These are phyloP conservation scores for Trapa incisa DNA, from an alignment of 345 rosid genomes.

Conservation along the genomic window DNA sequence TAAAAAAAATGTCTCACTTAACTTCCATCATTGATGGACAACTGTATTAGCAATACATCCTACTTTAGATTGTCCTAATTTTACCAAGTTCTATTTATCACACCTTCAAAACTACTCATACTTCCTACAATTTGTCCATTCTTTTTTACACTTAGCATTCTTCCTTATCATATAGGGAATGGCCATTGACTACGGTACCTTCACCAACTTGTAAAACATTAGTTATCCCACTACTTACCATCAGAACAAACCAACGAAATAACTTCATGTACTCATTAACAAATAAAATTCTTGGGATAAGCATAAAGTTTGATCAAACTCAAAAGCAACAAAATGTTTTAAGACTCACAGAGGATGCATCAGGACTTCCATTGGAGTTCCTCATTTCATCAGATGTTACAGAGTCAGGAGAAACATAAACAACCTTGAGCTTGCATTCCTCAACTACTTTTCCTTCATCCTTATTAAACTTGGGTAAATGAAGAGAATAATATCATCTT, in stretches of 20 bases:
- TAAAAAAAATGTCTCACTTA: background rate
- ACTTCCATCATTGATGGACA: background rate
- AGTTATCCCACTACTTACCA: background rate
- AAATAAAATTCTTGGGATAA: too few species aligned
- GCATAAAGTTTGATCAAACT: background rate
- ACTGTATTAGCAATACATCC: background rate
- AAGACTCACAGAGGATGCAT: slow-evolving; percentile 51
- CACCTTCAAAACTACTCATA: background rate
- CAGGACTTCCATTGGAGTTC: slow-evolving; percentile 36
- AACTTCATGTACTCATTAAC: background rate
- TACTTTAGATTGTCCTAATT: background rate
- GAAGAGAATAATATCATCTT: background rate
- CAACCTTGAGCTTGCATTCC: slow-evolving; percentile 87
- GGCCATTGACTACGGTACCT: background rate
- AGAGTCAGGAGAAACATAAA: slow-evolving; percentile 45
- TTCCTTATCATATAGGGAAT: background rate
- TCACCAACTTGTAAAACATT: background rate
- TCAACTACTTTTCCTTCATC: slow-evolving; percentile 58
- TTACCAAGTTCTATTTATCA: background rate
- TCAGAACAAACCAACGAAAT: background rate
- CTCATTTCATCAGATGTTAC: slow-evolving; percentile 33
- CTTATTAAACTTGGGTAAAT: slow-evolving; percentile 52
- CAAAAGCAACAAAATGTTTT: background rate
- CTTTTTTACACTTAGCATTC: background rate
- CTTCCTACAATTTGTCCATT: background rate